Percentiles rank a stretch among this genome's conserved stretches.
Evolutionary conservation across 2,329 filamentous ascomycete genomes (phyloP).

Genomic region (Cladophialophora immunda): DNA sequence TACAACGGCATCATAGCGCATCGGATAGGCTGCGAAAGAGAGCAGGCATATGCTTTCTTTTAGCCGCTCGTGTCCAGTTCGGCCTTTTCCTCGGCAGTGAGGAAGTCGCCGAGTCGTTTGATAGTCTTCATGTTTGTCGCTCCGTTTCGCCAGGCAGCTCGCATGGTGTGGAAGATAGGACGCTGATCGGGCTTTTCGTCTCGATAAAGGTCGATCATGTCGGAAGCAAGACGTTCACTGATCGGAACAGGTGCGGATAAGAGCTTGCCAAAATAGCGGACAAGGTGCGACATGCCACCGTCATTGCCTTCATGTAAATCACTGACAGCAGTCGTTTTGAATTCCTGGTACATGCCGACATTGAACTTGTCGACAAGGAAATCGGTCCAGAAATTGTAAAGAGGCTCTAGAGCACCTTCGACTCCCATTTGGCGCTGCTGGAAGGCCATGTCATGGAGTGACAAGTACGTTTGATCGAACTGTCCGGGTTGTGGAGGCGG

Average conservation of each 20-base stretch:
- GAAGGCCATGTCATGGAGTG: slow-evolving; percentile 35
- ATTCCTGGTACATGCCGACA: slow-evolving; percentile 77
- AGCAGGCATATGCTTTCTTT: slow-evolving; percentile 3
- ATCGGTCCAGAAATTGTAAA: slow-evolving; percentile 79
- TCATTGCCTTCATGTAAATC: slow-evolving; percentile 64
- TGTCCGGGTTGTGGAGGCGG: slow-evolving; percentile 41
- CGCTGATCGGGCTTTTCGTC: slow-evolving; percentile 54
- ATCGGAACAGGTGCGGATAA: slow-evolving; percentile 62
- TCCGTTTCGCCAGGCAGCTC: slow-evolving; percentile 63
- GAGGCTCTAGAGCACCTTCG: slow-evolving; percentile 50
- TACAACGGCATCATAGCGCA: slow-evolving; percentile 19
- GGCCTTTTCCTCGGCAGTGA: slow-evolving; percentile 61
- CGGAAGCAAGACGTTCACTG: slow-evolving; percentile 61
- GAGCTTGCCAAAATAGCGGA: slow-evolving; percentile 71
- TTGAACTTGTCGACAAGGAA: slow-evolving; percentile 79
- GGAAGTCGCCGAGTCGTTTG: slow-evolving; percentile 62
- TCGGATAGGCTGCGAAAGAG: not conserved
- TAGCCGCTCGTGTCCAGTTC: slow-evolving; percentile 51
- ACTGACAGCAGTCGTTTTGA: slow-evolving; percentile 71
- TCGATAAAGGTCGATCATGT: slow-evolving; percentile 65
- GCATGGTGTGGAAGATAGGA: slow-evolving; percentile 61
- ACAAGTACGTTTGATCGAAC: slow-evolving; percentile 45
- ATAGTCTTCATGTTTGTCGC: slow-evolving; percentile 64
- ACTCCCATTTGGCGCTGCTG: slow-evolving; percentile 50
- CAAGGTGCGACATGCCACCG: slow-evolving; percentile 68